A percentile compares a stretch with the other conserved stretches of the same genome.
phyloP scores from a whole-genome alignment of 306 rosid genomes.

The Inga laurina region DNA sequence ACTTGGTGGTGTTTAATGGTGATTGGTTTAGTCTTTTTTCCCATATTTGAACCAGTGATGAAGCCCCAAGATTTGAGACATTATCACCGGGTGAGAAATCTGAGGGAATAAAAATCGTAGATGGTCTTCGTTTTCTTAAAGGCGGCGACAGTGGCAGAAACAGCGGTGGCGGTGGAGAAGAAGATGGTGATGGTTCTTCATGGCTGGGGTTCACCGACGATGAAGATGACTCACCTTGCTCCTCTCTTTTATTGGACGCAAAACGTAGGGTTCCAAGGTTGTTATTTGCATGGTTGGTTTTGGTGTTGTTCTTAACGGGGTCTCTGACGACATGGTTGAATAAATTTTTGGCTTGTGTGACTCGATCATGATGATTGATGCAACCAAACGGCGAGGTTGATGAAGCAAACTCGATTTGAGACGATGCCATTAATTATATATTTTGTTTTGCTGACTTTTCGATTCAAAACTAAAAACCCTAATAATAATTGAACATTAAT shows the following conservation, averaged over 20 bases:
- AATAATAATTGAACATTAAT: not conserved
- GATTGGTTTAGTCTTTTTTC: slow-evolving; percentile 41
- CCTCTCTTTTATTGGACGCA: not conserved
- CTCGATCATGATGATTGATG: slow-evolving; percentile 45
- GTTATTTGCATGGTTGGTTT: slow-evolving; percentile 1
- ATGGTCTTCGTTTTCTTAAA: not conserved
- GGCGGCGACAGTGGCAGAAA: not conserved
- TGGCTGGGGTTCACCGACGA: not conserved
- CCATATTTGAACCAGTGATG: slow-evolving; percentile 11
- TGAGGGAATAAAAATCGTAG: slow-evolving; percentile 29
- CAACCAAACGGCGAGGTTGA: slow-evolving; percentile 63
- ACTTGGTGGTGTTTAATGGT: not conserved
- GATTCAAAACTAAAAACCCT: not conserved
- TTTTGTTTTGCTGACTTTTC: not conserved
- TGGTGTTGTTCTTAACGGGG: slow-evolving; percentile 51
- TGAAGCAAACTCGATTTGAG: slow-evolving; percentile 62
- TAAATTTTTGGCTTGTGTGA: not conserved
- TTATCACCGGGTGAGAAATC: slow-evolving; percentile 21
- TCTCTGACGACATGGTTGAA: slow-evolving; percentile 49
- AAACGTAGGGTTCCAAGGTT: slow-evolving; percentile 19
- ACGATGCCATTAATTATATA: slow-evolving; percentile 59
- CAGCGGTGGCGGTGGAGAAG: no score
- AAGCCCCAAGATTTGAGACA: slow-evolving; percentile 23
- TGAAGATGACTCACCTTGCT: not conserved
- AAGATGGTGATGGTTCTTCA: not conserved